These are phyloP conservation scores for Hordeum pubiflorum DNA, from an alignment of 202 grass and related monocot genomes.

Conservation along the genomic window DNA sequence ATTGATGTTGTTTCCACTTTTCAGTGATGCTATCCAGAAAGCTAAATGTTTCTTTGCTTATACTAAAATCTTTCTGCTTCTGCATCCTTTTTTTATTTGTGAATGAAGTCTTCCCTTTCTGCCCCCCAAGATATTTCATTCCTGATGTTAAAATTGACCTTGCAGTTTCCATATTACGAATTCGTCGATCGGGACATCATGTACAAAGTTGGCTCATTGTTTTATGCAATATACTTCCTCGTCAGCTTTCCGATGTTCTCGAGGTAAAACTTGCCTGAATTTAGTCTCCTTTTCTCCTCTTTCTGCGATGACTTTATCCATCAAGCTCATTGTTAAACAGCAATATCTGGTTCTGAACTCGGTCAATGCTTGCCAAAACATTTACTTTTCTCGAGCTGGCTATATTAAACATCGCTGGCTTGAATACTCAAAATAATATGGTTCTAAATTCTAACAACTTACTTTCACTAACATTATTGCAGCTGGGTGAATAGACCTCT, in stretches of 20 bases:
- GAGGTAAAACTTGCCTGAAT: slow-evolving; percentile 47
- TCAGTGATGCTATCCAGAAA: background rate
- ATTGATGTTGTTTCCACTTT: background rate
- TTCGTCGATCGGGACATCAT: slow-evolving; percentile 77
- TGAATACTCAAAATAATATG: background rate
- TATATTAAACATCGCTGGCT: background rate
- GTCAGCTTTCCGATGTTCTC: slow-evolving; percentile 98
- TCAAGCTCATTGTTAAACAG: background rate
- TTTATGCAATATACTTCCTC: slow-evolving; percentile 95
- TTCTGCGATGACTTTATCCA: background rate
- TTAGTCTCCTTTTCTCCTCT: background rate
- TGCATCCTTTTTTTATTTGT: background rate
- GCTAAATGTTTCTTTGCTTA: background rate
- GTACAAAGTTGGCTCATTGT: slow-evolving; percentile 94
- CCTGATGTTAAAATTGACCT: slow-evolving; percentile 23
- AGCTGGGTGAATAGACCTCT: background rate
- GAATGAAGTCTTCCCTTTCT: background rate
- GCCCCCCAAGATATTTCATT: background rate
- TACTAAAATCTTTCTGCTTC: background rate
- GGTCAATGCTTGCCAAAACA: background rate
- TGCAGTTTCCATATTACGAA: slow-evolving; percentile 96
- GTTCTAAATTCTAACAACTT: background rate
- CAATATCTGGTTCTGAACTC: background rate
- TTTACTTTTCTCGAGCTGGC: background rate
- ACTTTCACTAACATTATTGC: background rate